Evolutionary conservation across 345 rosid species (phyloP), one percentile per base, ranked within the genome.

Genomic region (Melastoma malabathricum): DNA sequence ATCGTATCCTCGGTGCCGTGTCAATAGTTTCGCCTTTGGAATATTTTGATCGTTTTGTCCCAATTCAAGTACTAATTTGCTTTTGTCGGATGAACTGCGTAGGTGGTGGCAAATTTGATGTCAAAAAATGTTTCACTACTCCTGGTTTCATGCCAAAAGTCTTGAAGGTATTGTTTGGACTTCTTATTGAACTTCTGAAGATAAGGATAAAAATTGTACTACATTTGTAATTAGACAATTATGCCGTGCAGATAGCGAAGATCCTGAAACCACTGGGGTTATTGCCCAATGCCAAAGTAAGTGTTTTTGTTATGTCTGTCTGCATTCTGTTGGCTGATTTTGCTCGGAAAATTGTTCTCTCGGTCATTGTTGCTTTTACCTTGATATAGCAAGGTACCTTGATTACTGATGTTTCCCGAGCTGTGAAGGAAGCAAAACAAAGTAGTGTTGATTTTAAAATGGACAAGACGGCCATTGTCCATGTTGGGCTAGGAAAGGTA

Each of bases 401-500:
- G 67, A 70, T 83, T 59, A 78, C 69, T 61, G 81, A 90, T 69
- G 76, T 90, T 23, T 44, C 80, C 43, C 78, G 61, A 61, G 89
- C 96, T 46, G 84, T 90, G 46, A 81, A 72, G 65, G 92, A 82
- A 27, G 96, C 89, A 20, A 82, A 82, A 61, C 70, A 68, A 59
- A 82, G 85, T 63, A 94, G 78, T 43, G 67, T 86, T 51, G 83
- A 82, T 55, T 92, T 77, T 65, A 84, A 70, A 68, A 92, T 86
- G 96, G 96, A 92, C 65, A 92, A 87, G 60, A 63, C 94, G 60
- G 75, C 98, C 2, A 87, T 82, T 54, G 87, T 87, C 50, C 98
- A 92, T 59, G 82, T 80, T 9, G 95, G 93, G 44, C 84, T 92
- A 48, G 98, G 98, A 61, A 86, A 92, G 96, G 96, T 84, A 55